A percentile compares a stretch with the other conserved stretches of the same genome.
Evolutionary conservation across 2,329 filamentous ascomycete species (phyloP).

Genomic region (Penicillium nordicum): DNA sequence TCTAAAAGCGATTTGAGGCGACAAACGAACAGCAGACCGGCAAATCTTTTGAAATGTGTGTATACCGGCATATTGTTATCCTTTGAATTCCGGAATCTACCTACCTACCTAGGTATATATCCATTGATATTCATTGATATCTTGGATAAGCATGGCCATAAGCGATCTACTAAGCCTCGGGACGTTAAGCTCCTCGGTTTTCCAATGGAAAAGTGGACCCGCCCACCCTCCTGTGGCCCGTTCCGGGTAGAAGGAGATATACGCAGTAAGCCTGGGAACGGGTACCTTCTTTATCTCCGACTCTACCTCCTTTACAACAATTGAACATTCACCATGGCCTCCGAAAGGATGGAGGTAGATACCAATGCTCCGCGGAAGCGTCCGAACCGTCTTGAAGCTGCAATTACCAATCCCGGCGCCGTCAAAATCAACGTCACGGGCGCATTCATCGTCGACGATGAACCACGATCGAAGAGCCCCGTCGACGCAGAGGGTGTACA

Average conservation of each 20-base stretch:
- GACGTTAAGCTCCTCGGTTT: constrained; percentile 15
- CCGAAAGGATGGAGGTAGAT: constrained; percentile 23
- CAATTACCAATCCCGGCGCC: constrained; percentile 59
- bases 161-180: constrained; percentile 3
- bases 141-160: background rate
- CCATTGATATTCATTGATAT: too few relatives aligned
- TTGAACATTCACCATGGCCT: constrained; percentile 29
- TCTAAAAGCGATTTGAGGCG: background rate
- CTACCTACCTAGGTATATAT: too few relatives aligned
- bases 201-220: constrained; percentile 1
- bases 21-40: background rate
- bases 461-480: constrained; percentile 50
- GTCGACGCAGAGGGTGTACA: constrained; percentile 57
- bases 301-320: constrained; percentile 18
- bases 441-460: constrained; percentile 91
- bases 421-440: constrained; percentile 96
- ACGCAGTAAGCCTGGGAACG: constrained; percentile 47
- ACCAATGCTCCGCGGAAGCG: constrained; percentile 24
- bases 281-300: constrained; percentile 13
- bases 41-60: background rate
- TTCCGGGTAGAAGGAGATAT: constrained; percentile 44
- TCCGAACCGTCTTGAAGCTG: constrained; percentile 36
- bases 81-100: background rate
- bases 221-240: background rate
- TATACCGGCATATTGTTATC: background rate